Base-by-base conservation (phyloP, 164 flowering plant species). In the Houttuynia cordata region DNA sequence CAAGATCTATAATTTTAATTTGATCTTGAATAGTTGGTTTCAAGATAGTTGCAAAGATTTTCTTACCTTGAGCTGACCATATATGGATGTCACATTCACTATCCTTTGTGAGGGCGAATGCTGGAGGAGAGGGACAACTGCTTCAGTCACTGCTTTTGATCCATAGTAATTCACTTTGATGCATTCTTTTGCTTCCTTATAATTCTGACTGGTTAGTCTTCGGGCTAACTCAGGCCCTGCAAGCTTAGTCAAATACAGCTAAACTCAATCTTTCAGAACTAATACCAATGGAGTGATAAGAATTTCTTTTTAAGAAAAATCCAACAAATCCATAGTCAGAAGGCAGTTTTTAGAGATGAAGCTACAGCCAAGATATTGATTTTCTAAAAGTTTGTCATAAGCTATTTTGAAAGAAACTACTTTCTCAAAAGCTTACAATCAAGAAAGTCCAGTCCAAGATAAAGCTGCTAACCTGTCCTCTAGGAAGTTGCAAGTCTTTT, bases 201-300 rank as follows among this genome's bases (percentile, higher is more conserved):
- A 55, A 20, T 42, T 66, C n/a, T 70, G 56, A 19, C 69, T 75
- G 0, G 79, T 78, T 59, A 68, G 81, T 10, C 69, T 74, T 70
- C 79, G 76, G 30, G 81, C 74, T 62, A 74, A 23, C 61, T 68
- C 66, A 51, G 71, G 67, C 8, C 87, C 87, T 4, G 86, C 75
- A 14, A 83, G 81, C 91, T 83, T 76, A 13, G 13, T 41, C 45
- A 41, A 41, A 41, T n/a, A n/a, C n/a, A n/a, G n/a, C 8, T 41
- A 13, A 9, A 41, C 13, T 9, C 45, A 41, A 13, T 41, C 10
- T 9, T 41, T 67, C 52, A 18, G 20, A 61, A 49, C 25, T 17
- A 12, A 49, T 24, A 15, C 21, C 14, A 6, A 61, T 34, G 37
- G 20, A 17, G 7, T 39, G 18, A 19, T 15, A 41, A 41, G 45